Evolutionary conservation across 2,329 filamentous ascomycete genomes (phyloP).

Genomic region (Fusarium devonianum): DNA sequence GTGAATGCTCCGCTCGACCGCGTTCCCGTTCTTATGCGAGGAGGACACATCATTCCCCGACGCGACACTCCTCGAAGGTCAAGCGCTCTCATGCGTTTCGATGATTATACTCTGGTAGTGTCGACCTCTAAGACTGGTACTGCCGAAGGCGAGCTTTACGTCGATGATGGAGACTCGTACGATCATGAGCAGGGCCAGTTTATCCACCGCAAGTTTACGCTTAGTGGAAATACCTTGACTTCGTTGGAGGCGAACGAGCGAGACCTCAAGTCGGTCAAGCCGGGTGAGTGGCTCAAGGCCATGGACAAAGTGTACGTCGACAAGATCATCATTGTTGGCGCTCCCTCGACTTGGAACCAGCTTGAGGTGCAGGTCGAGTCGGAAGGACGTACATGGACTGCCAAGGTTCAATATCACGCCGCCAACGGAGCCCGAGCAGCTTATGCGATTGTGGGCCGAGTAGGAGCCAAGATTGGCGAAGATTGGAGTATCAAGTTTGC

Average conservation of each 20-base stretch:
- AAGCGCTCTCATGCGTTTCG: conserved; percentile 87
- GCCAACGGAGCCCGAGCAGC: conserved; percentile 56
- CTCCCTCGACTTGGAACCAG: conserved; percentile 75
- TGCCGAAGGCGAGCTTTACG: conserved; percentile 83
- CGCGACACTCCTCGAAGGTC: conserved; percentile 88
- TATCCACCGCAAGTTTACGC: conserved; percentile 83
- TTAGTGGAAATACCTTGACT: conserved; percentile 66
- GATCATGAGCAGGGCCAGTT: conserved; percentile 86
- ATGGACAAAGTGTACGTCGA: conserved; percentile 84
- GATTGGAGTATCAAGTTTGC: conserved; percentile 59
- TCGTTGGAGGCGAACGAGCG: conserved; percentile 72
- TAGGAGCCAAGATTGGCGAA: conserved; percentile 59
- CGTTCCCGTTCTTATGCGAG: conserved; percentile 90
- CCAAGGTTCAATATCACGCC: conserved; percentile 66
- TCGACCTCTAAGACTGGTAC: conserved; percentile 63
- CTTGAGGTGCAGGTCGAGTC: conserved; percentile 64
- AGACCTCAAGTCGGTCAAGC: conserved; percentile 58
- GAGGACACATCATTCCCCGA: conserved; percentile 89
- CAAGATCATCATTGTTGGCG: conserved; percentile 83
- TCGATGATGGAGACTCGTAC: conserved; percentile 93
- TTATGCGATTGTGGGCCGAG: conserved; percentile 60
- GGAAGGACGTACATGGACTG: conserved; percentile 61
- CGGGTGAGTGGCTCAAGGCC: conserved; percentile 77
- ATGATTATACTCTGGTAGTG: conserved; percentile 92
- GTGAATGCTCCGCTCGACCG: conserved; percentile 82